These are phyloP conservation scores for Filobasidium uniguttulatum DNA, from an alignment of 1,284 basidiomycete genomes.

Conservation along the genomic window DNA sequence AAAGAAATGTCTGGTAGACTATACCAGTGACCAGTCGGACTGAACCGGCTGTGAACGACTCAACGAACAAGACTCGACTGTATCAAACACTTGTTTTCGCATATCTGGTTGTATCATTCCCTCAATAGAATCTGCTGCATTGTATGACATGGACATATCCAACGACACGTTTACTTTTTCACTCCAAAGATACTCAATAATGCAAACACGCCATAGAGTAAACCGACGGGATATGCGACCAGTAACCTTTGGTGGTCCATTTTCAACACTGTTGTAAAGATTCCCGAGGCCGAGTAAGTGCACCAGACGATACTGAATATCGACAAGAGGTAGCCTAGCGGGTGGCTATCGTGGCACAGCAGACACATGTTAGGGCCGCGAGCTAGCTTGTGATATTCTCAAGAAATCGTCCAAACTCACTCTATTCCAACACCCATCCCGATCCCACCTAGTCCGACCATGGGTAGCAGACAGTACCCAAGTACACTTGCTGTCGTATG, in stretches of 20 bases:
- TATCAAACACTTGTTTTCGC: background rate
- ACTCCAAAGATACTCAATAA: slow-evolving; percentile 50
- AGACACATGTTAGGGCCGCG: background rate
- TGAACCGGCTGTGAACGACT: too few relatives aligned
- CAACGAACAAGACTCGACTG: too few relatives aligned
- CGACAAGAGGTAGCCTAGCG: slow-evolving; percentile 69
- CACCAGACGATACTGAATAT: slow-evolving; percentile 79
- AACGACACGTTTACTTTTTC: slow-evolving; percentile 25
- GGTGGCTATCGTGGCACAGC: slow-evolving; percentile 46
- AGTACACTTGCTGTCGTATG: slow-evolving; percentile 91
- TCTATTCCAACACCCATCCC: slow-evolving; percentile 79
- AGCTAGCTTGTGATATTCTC: too few relatives aligned
- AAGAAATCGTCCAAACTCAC: slow-evolving; percentile 46
- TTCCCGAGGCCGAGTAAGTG: slow-evolving; percentile 83
- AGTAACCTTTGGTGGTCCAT: slow-evolving; percentile 87
- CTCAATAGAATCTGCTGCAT: too few relatives aligned
- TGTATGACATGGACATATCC: too few relatives aligned
- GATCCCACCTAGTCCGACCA: slow-evolving; percentile 86
- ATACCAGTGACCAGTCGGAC: too few relatives aligned
- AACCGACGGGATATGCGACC: slow-evolving; percentile 82
- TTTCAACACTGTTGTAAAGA: slow-evolving; percentile 80
- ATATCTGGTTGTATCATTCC: too few relatives aligned
- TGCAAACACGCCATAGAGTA: slow-evolving; percentile 85
- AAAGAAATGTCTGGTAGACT: too few relatives aligned
- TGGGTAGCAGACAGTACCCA: slow-evolving; percentile 91